Base-by-base conservation (phyloP, 495 filamentous ascomycete species). In the Trichoderma gamsii region DNA sequence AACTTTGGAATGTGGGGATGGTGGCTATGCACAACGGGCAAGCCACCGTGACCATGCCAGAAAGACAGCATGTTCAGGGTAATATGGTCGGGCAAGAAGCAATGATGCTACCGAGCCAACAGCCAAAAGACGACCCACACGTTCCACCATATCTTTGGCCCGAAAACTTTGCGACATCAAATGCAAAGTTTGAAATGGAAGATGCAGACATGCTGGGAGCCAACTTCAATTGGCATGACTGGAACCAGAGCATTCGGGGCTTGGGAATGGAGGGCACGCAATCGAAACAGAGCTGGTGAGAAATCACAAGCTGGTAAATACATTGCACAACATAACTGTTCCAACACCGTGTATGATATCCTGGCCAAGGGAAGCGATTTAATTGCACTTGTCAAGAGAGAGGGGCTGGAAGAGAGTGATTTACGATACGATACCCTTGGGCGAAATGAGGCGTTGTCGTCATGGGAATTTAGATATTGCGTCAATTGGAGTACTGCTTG, bases 171-270 rank as follows among this genome's bases (percentile, higher is more conserved):
- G 41, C 41, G 35, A 9, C 63, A 35, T 2, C 35, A 8, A 44
- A 16, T n/a, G 6, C 16, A 16, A 44, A 65, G 12, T 21, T 29
- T 13, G 63, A 44, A 3, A 41, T 44, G 63, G 63, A 44, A 41
- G 63, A 65, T 44, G n/a, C 41, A 23, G 63, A 65, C 16, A 65
- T 65, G 63, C 35, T 66, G 43, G 41, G 23, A 11, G 65, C n/a
- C 21, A 25, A 66, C 21, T 66, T 66, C 27, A 41, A 66, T 44
- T 66, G 65, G 65, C n/a, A 51, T 23, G 27, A 66, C 13, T 66
- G 65, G 65, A 49, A n/a, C 41, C 41, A 51, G 21, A 66, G 41
- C 21, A 23, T 66, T 12, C 41, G 27, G 15, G 27, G 41, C 21
- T 43, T 49, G 27, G 64, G 41, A 8, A 35, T 51, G 65, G 65